Conservation (phyloP, 768 basidiomycete genomes). For the Gloeopeniophorella convolvens region DNA sequence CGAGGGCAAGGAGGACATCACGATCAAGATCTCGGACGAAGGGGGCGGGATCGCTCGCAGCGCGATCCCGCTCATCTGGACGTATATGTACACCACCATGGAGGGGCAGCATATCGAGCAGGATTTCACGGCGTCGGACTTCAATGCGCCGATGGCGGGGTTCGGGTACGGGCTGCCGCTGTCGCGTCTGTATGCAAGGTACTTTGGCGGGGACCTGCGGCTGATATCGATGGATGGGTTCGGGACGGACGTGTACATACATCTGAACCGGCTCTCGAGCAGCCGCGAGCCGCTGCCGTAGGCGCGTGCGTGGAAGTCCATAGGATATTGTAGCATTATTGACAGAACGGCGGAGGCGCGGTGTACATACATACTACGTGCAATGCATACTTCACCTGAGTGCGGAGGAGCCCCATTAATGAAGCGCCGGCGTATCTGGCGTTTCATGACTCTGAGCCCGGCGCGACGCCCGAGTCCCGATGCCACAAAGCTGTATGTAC, state of each 20-base stretch:
- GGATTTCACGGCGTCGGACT: slow-evolving; percentile 80
- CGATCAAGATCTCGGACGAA: slow-evolving; percentile 97
- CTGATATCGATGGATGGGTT: slow-evolving; percentile 99
- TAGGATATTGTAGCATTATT: too few relatives aligned
- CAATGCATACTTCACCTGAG: too few relatives aligned
- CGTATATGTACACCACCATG: slow-evolving; percentile 96
- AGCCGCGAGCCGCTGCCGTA: slow-evolving; percentile 72
- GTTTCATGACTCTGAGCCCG: too few relatives aligned
- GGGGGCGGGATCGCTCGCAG: slow-evolving; percentile 90
- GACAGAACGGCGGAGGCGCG: too few relatives aligned
- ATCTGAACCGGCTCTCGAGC: slow-evolving; percentile 79
- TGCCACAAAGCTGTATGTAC: too few relatives aligned
- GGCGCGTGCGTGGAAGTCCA: background rate
- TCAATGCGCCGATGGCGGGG: slow-evolving; percentile 97
- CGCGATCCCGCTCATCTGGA: slow-evolving; percentile 95
- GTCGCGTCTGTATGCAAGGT: slow-evolving; percentile 90
- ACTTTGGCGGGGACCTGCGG: slow-evolving; percentile 89
- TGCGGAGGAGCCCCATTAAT: too few relatives aligned
- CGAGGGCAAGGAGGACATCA: slow-evolving; percentile 97
- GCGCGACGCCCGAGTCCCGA: too few relatives aligned
- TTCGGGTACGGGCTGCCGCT: slow-evolving; percentile 93
- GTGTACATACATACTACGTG: too few relatives aligned
- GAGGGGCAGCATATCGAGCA: slow-evolving; percentile 61
- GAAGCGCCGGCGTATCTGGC: too few relatives aligned
- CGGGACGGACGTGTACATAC: slow-evolving; percentile 91